Evolutionary conservation across 1,284 basidiomycete genomes (phyloP).

Genomic region (Trametes pubescens): DNA sequence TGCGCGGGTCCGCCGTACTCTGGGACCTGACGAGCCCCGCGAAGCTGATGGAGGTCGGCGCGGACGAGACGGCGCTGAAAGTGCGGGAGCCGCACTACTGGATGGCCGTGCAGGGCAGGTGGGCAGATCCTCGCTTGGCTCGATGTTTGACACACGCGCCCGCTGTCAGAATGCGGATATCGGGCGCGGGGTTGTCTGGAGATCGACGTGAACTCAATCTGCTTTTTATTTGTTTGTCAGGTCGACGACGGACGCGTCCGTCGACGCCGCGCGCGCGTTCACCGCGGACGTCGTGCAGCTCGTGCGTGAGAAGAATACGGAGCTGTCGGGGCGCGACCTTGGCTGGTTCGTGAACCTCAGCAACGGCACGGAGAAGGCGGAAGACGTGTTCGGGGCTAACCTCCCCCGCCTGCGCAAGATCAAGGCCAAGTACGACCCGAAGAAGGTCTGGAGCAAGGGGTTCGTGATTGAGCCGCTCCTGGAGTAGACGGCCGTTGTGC

Average conservation of each 20-base stretch:
- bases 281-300: slow-evolving; percentile 20
- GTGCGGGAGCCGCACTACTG: slow-evolving; percentile 35
- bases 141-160: not conserved
- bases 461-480: slow-evolving; percentile 34
- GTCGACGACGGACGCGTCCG: slow-evolving; percentile 29
- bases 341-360: slow-evolving; percentile 34
- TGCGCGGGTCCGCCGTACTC: slow-evolving; percentile 30
- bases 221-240: slow-evolving; percentile 1
- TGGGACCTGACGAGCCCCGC: slow-evolving; percentile 36
- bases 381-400: slow-evolving; percentile 44
- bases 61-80: slow-evolving; percentile 30
- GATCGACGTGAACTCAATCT: not conserved
- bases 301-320: slow-evolving; percentile 35
- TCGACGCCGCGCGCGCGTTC: slow-evolving; percentile 21
- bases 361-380: slow-evolving; percentile 33
- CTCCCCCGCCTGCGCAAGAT: slow-evolving; percentile 40
- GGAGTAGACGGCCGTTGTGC: slow-evolving; percentile 10
- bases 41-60: slow-evolving; percentile 27
- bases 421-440: slow-evolving; percentile 48
- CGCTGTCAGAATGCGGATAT: not conserved
- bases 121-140: not conserved
- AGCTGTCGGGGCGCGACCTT: slow-evolving; percentile 30
- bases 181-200: not conserved
- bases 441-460: slow-evolving; percentile 44
- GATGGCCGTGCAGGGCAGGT: slow-evolving; percentile 37